These are phyloP conservation scores for Venturiaceae sp. DNA, from an alignment of 2,329 filamentous ascomycete genomes.

Conservation along the genomic window DNA sequence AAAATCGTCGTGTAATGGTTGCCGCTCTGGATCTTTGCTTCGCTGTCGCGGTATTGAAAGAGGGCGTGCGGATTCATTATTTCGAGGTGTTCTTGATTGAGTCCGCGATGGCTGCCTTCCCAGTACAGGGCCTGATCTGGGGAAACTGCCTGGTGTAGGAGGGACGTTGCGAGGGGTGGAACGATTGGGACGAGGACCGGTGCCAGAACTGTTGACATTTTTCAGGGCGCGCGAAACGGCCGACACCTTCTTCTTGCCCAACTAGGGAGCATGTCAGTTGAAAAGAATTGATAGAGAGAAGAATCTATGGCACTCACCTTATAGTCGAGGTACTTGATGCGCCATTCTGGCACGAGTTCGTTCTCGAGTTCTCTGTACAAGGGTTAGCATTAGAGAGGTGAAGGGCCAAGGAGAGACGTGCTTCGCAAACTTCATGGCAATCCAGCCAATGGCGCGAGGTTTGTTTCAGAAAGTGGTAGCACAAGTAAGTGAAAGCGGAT, in stretches of 20 bases:
- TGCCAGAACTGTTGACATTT: constrained; percentile 31
- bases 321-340: constrained; percentile 88
- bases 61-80: background rate
- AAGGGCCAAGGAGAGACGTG: constrained; percentile 20
- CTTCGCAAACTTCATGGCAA: constrained; percentile 54
- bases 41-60: background rate
- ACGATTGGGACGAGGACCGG: background rate
- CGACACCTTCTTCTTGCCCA: constrained; percentile 88
- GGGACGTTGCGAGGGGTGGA: background rate
- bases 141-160: background rate
- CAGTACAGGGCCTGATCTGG: background rate
- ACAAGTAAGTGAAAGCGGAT: no score
- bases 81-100: background rate
- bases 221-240: constrained; percentile 64
- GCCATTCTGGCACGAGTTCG: constrained; percentile 90
- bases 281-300: constrained; percentile 10
- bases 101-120: background rate
- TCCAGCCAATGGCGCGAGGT: background rate
- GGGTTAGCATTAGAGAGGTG: constrained; percentile 10
- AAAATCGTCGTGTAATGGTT: constrained; percentile 1
- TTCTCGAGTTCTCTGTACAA: constrained; percentile 62
- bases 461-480: background rate
- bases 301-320: constrained; percentile 47
- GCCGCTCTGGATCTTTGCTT: background rate
- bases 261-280: constrained; percentile 25